Conservation (phyloP, 2,329 filamentous ascomycete genomes). For the Ophiostoma ulmi region DNA sequence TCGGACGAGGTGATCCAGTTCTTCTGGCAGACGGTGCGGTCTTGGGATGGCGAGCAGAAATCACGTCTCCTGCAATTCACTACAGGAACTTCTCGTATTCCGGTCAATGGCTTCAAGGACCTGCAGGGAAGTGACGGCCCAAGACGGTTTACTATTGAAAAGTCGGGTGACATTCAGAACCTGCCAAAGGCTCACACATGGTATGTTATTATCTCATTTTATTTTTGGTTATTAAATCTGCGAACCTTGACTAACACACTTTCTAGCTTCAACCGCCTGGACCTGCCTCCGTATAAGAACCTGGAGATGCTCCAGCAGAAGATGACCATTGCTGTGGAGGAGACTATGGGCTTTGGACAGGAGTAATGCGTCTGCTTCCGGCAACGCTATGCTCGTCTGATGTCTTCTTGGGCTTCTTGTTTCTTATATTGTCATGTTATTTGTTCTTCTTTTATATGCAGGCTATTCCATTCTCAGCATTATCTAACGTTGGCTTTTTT, state of each 20-base stretch:
- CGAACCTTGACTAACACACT: conserved; percentile 29
- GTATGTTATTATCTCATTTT: conserved; percentile 50
- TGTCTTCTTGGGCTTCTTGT: background rate
- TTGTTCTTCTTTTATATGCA: background rate
- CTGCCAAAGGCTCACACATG: conserved; percentile 97
- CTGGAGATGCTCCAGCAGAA: conserved; percentile 82
- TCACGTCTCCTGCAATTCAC: conserved; percentile 93
- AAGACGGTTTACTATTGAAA: conserved; percentile 94
- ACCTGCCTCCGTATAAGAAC: conserved; percentile 87
- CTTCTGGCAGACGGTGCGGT: conserved; percentile 97
- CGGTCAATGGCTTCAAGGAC: conserved; percentile 99
- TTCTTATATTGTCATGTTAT: conserved; percentile 3
- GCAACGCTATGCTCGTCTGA: background rate
- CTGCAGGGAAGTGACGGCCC: conserved; percentile 94
- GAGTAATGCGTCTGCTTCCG: conserved; percentile 56
- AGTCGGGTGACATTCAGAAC: conserved; percentile 84
- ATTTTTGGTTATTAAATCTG: background rate
- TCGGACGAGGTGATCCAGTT: conserved; percentile 95
- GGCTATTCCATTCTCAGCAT: conserved; percentile 7
- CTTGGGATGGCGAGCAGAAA: conserved; percentile 98
- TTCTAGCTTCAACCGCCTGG: conserved; percentile 87
- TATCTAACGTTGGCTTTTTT: conserved; percentile 11
- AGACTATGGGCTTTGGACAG: conserved; percentile 98
- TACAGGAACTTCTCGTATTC: conserved; percentile 94
- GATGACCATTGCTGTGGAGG: conserved; percentile 93